phyloP scores from a whole-genome alignment of 2,329 filamentous ascomycete species.

The Claviceps arundinis region DNA sequence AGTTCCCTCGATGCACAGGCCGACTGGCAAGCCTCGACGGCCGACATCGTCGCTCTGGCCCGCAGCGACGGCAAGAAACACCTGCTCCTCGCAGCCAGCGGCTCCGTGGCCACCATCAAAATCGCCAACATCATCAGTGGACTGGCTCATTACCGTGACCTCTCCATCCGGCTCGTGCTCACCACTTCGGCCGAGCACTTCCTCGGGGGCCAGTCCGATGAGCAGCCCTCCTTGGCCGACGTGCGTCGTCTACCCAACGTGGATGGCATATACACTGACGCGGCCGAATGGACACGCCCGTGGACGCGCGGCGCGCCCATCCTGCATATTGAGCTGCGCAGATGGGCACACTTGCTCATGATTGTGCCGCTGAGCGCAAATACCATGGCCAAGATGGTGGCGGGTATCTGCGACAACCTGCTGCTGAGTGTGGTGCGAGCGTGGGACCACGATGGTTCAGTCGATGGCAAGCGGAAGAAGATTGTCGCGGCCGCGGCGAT shows the following conservation, averaged over 20 bases:
- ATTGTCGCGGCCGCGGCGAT: conserved; percentile 72
- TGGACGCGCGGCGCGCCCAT: conserved; percentile 74
- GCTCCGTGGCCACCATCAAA: conserved; percentile 79
- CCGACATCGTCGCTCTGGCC: conserved; percentile 19
- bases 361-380: conserved; percentile 78
- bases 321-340: conserved; percentile 76
- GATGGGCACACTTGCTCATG: conserved; percentile 65
- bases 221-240: conserved; percentile 57
- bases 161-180: conserved; percentile 78
- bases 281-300: conserved; percentile 68
- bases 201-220: conserved; percentile 57
- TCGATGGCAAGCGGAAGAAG: conserved; percentile 42
- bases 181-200: conserved; percentile 64
- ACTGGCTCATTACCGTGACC: conserved; percentile 34
- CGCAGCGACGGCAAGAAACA: conserved; percentile 27
- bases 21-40: conserved; percentile 10
- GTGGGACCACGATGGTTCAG: conserved; percentile 64
- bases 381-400: conserved; percentile 68
- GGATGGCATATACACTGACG: conserved; percentile 68
- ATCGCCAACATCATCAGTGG: conserved; percentile 51
- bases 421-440: conserved; percentile 64
- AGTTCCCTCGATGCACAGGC: background rate
- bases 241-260: conserved; percentile 54
- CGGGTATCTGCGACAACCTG: conserved; percentile 66
- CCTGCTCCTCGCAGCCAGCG: conserved; percentile 27